Evolutionary conservation across 768 basidiomycete species (phyloP).

Genomic region (Naganishia onofrii): DNA sequence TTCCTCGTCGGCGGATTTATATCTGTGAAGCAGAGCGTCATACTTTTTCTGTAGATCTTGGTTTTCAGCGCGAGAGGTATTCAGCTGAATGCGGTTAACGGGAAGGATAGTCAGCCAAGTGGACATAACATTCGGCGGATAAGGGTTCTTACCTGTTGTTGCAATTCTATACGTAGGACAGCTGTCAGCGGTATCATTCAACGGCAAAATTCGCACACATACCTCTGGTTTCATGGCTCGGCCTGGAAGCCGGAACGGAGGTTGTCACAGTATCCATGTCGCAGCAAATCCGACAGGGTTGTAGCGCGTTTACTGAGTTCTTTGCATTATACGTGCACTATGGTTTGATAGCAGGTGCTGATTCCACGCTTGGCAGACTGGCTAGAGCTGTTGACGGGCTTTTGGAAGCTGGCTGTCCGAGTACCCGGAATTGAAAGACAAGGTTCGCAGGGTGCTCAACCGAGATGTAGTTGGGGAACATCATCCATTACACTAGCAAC

Average conservation of each 20-base stretch:
- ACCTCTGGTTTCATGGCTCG: not conserved
- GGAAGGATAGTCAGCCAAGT: not conserved
- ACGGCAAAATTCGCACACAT: not conserved
- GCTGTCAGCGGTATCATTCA: not conserved
- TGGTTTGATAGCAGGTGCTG: not conserved
- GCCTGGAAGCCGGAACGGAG: not conserved
- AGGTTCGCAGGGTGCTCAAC: not conserved
- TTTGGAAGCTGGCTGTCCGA: no score
- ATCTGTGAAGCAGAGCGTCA: not conserved
- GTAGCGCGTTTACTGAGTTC: not conserved
- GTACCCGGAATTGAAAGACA: not conserved
- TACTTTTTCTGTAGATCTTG: conserved; percentile 1
- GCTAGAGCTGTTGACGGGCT: no score
- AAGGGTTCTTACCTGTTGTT: not conserved
- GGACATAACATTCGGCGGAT: not conserved
- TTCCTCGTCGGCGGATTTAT: not conserved
- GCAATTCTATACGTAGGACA: not conserved
- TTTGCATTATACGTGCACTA: not conserved
- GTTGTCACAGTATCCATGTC: not conserved
- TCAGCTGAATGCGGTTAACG: not conserved
- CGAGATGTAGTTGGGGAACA: not conserved
- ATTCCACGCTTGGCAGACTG: not conserved
- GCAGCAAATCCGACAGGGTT: not conserved
- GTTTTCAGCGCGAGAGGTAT: not conserved
- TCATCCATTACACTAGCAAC: not conserved